phyloP scores from a whole-genome alignment of 345 rosid genomes.

The Murraya paniculata region DNA sequence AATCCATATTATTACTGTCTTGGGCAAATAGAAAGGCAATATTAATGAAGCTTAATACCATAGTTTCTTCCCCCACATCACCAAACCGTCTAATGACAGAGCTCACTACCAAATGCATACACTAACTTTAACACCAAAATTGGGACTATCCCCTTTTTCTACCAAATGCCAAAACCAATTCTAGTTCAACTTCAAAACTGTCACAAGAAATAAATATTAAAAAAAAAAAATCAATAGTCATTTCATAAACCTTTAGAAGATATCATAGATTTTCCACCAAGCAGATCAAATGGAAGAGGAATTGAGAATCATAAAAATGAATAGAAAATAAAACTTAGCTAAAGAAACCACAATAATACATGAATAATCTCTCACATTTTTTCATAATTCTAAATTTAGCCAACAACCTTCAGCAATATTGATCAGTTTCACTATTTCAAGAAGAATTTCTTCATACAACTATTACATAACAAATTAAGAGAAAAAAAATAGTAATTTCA shows the following conservation, averaged over 20 bases:
- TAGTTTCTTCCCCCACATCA: neutral
- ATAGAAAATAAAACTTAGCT: neutral
- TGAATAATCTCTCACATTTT: neutral
- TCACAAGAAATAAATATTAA: neutral
- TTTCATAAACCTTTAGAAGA: neutral
- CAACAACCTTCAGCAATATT: neutral
- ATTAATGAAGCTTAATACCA: neutral
- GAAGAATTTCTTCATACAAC: neutral
- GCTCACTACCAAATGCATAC: conserved; percentile 1
- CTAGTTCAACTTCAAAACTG: neutral
- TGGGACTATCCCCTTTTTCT: neutral
- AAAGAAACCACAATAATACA: neutral
- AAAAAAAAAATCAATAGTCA: neutral
- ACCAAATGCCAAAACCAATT: no score
- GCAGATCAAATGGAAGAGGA: neutral
- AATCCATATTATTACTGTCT: neutral
- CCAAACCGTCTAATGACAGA: neutral
- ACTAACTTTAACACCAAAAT: neutral
- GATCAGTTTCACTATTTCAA: neutral
- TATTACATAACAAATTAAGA: no score
- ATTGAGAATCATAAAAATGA: neutral
- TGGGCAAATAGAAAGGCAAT: neutral
- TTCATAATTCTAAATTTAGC: neutral
- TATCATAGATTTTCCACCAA: neutral
- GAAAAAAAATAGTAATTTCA: neutral